Conservation (phyloP, 1,139 yeast species). For the Scheffersomyces lignicola region DNA sequence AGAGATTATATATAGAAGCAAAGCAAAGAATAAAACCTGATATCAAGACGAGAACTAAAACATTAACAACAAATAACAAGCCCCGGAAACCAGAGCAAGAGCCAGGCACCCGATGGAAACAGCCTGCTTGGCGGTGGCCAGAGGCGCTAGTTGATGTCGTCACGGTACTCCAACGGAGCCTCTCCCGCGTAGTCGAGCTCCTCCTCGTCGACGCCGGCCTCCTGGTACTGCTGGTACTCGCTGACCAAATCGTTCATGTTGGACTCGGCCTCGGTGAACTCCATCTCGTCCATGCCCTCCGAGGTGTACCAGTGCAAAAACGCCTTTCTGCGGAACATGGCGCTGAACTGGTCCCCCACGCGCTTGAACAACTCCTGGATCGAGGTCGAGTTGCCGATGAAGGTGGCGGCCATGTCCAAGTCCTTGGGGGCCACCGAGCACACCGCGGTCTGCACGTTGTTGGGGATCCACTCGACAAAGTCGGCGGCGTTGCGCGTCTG, state of each 20-base stretch:
- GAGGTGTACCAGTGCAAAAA: slow-evolving; percentile 94
- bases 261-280: slow-evolving; percentile 83
- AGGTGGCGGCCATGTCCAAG: slow-evolving; percentile 86
- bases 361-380: slow-evolving; percentile 89
- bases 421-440: slow-evolving; percentile 89
- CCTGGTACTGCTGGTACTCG: slow-evolving; percentile 93
- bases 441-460: slow-evolving; percentile 91
- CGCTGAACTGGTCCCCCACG: slow-evolving; percentile 85
- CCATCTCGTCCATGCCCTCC: slow-evolving; percentile 95
- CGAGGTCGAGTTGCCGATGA: slow-evolving; percentile 89
- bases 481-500: slow-evolving; percentile 79
- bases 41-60: too few species aligned
- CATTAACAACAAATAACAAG: too few species aligned
- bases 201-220: slow-evolving; percentile 70
- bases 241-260: slow-evolving; percentile 85
- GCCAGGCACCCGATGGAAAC: too few species aligned
- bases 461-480: slow-evolving; percentile 96
- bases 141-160: too few species aligned
- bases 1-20: too few species aligned
- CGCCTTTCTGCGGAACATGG: slow-evolving; percentile 92
- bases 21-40: too few species aligned
- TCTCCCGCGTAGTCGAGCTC: slow-evolving; percentile 69
- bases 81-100: too few species aligned
- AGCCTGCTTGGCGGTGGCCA: too few species aligned
- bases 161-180: slow-evolving; percentile 56